Evolutionary conservation across 2,329 filamentous ascomycete species (phyloP).

Genomic region (Tympanopsis confertula): DNA sequence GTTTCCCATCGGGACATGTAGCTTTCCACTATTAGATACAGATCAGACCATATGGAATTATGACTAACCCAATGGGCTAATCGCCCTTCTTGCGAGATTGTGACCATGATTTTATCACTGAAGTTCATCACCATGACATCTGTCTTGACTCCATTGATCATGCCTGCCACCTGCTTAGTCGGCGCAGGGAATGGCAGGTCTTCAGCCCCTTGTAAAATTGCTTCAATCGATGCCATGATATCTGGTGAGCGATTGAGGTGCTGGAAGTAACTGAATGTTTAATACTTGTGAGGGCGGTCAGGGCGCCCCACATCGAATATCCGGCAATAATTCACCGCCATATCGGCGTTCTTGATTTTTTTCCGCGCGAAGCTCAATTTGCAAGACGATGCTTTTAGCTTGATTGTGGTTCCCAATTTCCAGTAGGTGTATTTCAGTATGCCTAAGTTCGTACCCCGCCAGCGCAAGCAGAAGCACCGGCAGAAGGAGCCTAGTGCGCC

Average conservation of each 20-base stretch:
- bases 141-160: neutral
- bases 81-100: neutral
- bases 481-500: neutral
- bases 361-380: too few relatives aligned
- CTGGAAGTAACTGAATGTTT: too few relatives aligned
- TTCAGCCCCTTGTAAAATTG: too few relatives aligned
- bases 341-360: too few relatives aligned
- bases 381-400: too few relatives aligned
- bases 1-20: neutral
- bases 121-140: neutral
- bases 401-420: too few relatives aligned
- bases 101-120: neutral
- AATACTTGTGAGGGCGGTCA: too few relatives aligned
- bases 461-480: slow-evolving; percentile 1
- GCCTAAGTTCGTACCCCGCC: slow-evolving; percentile 1
- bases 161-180: neutral
- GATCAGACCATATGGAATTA: neutral
- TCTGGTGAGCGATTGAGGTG: too few relatives aligned
- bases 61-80: neutral
- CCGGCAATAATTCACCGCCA: too few relatives aligned
- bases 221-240: too few relatives aligned
- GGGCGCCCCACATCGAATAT: too few relatives aligned
- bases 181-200: neutral
- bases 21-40: neutral
- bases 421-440: neutral